Conservation (phyloP, 805 yeast genomes). For the Jamesozyma spencerorum region DNA sequence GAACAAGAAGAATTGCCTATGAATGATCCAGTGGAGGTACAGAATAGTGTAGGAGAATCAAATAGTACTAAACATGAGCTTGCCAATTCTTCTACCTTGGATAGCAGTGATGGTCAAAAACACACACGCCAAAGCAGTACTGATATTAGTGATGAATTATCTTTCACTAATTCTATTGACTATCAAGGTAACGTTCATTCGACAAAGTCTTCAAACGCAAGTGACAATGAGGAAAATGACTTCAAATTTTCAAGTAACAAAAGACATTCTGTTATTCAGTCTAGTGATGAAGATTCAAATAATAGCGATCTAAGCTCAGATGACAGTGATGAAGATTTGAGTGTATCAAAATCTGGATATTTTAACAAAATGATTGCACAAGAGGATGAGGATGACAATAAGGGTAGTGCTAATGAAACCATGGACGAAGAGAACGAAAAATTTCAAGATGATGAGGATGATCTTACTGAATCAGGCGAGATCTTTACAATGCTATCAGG, state of each 20-base stretch:
- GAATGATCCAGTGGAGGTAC: too few relatives aligned
- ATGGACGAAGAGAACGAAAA: neutral
- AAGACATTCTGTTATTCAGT: conserved; percentile 13
- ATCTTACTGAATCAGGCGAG: neutral
- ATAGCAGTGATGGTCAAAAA: neutral
- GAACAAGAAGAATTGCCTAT: too few relatives aligned
- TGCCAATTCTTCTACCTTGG: neutral
- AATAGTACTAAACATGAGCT: neutral
- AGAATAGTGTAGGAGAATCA: neutral
- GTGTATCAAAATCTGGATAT: conserved; percentile 21
- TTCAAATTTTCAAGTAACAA: conserved; percentile 9
- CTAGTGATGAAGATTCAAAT: conserved; percentile 9
- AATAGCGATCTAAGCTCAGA: conserved; percentile 1
- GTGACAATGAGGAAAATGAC: conserved; percentile 1
- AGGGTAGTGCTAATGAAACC: neutral
- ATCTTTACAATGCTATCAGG: neutral
- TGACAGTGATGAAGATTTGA: conserved; percentile 10
- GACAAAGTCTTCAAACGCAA: conserved; percentile 4
- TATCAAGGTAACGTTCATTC: conserved; percentile 8
- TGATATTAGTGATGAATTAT: conserved; percentile 6
- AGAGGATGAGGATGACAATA: conserved; percentile 4
- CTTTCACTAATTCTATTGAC: conserved; percentile 8
- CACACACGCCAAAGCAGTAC: conserved; percentile 1
- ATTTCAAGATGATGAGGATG: neutral
- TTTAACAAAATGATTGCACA: conserved; percentile 17